Evolutionary conservation across 2,329 filamentous ascomycete species (phyloP), one percentile per base, ranked within the genome.

Genomic region (Arthrobotrys megalospora): DNA sequence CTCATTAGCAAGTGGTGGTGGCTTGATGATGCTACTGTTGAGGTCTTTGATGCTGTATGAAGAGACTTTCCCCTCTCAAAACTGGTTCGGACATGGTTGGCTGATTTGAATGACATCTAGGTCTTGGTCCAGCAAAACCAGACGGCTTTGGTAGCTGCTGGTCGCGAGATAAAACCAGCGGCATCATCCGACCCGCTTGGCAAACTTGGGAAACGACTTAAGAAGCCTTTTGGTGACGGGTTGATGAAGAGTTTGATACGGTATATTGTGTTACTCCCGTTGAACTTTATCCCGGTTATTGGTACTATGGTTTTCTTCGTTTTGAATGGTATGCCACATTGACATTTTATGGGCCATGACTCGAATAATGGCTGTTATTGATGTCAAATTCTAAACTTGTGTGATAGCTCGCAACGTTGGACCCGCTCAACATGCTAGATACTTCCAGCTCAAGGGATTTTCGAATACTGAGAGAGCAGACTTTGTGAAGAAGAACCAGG

Each of bases 391-490:
- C 60, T 76, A 21, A 43, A 21, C 12, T 41, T 14, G 16, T 16
- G 48, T 86, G 85, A 84, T 84, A 80, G 79, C 79, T 21, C 70
- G 80, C 81, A 86, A 86, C 73, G 83, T 85, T 28, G 89, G 88
- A 1, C 89, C 89, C 47, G 85, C 85, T 0, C 86, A 87, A 43
- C 88, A 89, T 82, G 83, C 84, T 2, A 84, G 96, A 85, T 97
- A 97, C 85, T 97, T 97, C 84, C 93, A 97, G 86, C 87, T 98
- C 79, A 98, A 97, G 86, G 89, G 89, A 58, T 97, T 93, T 93
- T 89, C 89, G 50, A 85, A 87, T 32, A 86, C 86, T 10, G 88
- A 93, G 84, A 89, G 87, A 82, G 87, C 89, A 55, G 87, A 90
- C 60, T 96, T 91, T 87, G 86, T 97, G 21, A 86, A 90, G 80